Evolutionary conservation across 495 filamentous ascomycete genomes (phyloP), one percentile per base, ranked within the genome.

Genomic region (Bryoglossum gracile): DNA sequence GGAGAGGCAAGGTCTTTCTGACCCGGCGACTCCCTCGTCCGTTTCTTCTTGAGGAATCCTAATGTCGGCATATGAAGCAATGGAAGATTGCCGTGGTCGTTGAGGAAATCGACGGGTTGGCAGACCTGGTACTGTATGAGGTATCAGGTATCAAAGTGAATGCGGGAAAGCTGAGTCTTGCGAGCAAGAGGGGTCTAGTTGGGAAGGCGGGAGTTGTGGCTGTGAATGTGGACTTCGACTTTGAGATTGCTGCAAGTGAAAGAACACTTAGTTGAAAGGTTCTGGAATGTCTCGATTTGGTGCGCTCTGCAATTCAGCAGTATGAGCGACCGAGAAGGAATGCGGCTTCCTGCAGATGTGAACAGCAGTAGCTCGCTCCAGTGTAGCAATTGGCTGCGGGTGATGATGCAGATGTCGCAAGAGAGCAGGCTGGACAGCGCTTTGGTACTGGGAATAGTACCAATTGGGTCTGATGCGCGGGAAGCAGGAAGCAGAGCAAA

Each of bases 21-120:
- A 62, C 73, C 68, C 35, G 57, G 46, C 46, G 69, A 73, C 65
- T 88, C 84, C 81, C 88, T 95, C 71, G 91, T 94, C 77, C 87
- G 82, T 76, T 94, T 89, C 82, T 95, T 96, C 78, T 96, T 98
- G 62, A 98, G 78, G 61, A 95, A 84, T 54, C 87, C 86, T 69
- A 87, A 74, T 58, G 68, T 76, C 73, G 82, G 84, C 84, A 89
- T 89, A 62, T 47, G 50, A 55, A 56, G 39, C 30, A 38, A 53
- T 55, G 43, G 37, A 16, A 25, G 47, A 50, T 41, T 35, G 30
- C 40, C 50, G 42, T 41, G 42, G 34, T 50, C 54, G 47, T 49
- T 43, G 42, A 13, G 17, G 32, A 16, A 48, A 28, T 14, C 43
- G n/a, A n/a, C n/a, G n/a, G n/a, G n/a, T n/a, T n/a, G n/a, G n/a